Evolutionary conservation across 192 early-diverging fungal genomes (phyloP).

Genomic region (Globomyces pollinis-pini): DNA sequence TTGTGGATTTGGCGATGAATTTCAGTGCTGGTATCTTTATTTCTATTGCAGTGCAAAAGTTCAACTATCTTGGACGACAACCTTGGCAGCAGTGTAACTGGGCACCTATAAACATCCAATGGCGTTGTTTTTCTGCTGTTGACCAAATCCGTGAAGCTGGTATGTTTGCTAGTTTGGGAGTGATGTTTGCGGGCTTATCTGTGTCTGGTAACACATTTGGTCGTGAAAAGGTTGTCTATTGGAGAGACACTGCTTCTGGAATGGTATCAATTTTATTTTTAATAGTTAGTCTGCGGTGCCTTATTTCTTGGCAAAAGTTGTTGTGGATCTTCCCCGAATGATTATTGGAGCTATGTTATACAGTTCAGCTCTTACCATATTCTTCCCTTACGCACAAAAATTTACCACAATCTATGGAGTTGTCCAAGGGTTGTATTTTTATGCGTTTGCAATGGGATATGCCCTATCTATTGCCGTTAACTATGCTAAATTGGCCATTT

Average conservation of each 20-base stretch:
- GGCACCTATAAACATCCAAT: slow-evolving; percentile 18
- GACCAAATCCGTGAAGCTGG: slow-evolving; percentile 32
- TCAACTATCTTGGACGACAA: slow-evolving; percentile 40
- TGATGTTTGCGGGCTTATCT: slow-evolving; percentile 51
- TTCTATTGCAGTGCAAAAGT: slow-evolving; percentile 20
- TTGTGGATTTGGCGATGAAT: slow-evolving; percentile 49
- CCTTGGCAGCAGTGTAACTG: slow-evolving; percentile 35
- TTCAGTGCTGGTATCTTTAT: slow-evolving; percentile 43
- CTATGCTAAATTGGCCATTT: slow-evolving; percentile 30
- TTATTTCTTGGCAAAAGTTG: slow-evolving; percentile 52
- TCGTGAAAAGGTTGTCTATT: slow-evolving; percentile 53
- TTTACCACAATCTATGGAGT: slow-evolving; percentile 30
- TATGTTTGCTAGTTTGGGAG: slow-evolving; percentile 47
- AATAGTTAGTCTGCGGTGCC: slow-evolving; percentile 45
- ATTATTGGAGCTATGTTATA: slow-evolving; percentile 8
- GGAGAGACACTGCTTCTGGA: slow-evolving; percentile 52
- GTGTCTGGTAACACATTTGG: slow-evolving; percentile 53
- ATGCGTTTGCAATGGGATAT: slow-evolving; percentile 55
- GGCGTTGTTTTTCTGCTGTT: not conserved
- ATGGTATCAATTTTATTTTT: too few relatives aligned
- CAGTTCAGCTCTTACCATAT: slow-evolving; percentile 40
- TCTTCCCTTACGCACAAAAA: slow-evolving; percentile 35
- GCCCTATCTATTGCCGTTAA: slow-evolving; percentile 40
- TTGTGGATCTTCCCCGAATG: slow-evolving; percentile 53
- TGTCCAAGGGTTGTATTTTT: slow-evolving; percentile 41